phyloP scores from a whole-genome alignment of 1,284 basidiomycete species.

The Trametes versicolor region DNA sequence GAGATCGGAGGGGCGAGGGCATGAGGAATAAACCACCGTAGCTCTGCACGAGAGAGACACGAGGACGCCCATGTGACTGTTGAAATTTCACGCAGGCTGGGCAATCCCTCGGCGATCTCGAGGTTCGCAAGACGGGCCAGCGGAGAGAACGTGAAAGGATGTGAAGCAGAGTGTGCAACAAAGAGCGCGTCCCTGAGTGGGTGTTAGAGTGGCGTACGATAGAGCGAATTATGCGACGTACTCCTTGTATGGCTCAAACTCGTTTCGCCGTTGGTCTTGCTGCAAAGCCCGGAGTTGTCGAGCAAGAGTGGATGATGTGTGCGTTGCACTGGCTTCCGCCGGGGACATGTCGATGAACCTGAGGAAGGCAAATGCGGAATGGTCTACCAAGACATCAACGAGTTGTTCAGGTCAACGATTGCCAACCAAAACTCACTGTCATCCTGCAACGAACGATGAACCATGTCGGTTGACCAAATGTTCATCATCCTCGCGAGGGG shows the following conservation, averaged over 20 bases:
- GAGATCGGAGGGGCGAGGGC: slow-evolving; percentile 89
- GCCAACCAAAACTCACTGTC: slow-evolving; percentile 54
- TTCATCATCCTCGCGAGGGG: slow-evolving; percentile 83
- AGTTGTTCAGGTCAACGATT: not conserved
- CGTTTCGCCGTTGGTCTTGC: slow-evolving; percentile 53
- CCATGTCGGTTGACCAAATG: slow-evolving; percentile 91
- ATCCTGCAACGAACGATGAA: slow-evolving; percentile 76
- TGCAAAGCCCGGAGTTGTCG: slow-evolving; percentile 59
- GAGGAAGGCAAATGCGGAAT: slow-evolving; percentile 79
- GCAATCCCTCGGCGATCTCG: slow-evolving; percentile 55
- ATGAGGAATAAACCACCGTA: slow-evolving; percentile 86
- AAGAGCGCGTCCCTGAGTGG: slow-evolving; percentile 65
- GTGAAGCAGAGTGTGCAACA: slow-evolving; percentile 52
- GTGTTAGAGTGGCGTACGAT: slow-evolving; percentile 22
- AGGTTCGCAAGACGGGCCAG: slow-evolving; percentile 49
- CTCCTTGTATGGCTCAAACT: slow-evolving; percentile 59
- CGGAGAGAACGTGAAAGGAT: slow-evolving; percentile 45
- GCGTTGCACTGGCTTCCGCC: slow-evolving; percentile 69
- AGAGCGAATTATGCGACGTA: slow-evolving; percentile 47
- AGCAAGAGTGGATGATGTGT: slow-evolving; percentile 65
- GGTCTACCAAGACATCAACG: slow-evolving; percentile 29
- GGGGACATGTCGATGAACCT: slow-evolving; percentile 73
- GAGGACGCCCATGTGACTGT: slow-evolving; percentile 74
- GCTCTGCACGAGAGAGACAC: slow-evolving; percentile 80
- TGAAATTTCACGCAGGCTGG: slow-evolving; percentile 71